Percentiles rank a stretch among this genome's conserved stretches.
phyloP scores from a whole-genome alignment of 345 rosid genomes.

The Pistacia atlantica region DNA sequence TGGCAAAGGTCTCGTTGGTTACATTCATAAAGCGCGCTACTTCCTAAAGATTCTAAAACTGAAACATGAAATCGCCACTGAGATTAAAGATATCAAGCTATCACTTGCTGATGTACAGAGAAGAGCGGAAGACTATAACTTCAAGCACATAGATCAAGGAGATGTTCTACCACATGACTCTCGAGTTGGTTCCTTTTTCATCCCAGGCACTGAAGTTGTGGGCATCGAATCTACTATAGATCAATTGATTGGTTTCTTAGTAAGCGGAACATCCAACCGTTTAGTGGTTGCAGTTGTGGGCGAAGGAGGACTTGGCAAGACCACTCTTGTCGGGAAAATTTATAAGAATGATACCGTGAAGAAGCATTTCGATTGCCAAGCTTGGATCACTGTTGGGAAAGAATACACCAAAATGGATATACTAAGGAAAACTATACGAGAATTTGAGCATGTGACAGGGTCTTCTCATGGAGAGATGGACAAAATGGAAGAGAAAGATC shows the following conservation, averaged over 20 bases:
- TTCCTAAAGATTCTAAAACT: not conserved
- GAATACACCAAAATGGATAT: constrained; percentile 1
- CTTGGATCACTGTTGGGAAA: constrained; percentile 20
- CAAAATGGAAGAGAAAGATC: not conserved
- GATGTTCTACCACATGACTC: not conserved
- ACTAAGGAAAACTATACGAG: not conserved
- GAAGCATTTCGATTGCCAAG: constrained; percentile 8
- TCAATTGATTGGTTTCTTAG: constrained; percentile 1
- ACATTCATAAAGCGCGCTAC: not conserved
- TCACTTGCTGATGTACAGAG: constrained; percentile 6
- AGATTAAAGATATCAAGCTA: constrained; percentile 15
- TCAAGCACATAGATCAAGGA: not conserved
- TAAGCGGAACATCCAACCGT: not conserved
- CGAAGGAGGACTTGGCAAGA: constrained; percentile 23
- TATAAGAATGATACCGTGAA: not conserved
- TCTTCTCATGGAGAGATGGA: not conserved
- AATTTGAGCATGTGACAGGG: not conserved
- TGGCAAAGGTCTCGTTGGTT: not conserved
- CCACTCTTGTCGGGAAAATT: constrained; percentile 18
- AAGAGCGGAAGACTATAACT: constrained; percentile 9
- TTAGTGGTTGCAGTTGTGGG: constrained; percentile 11
- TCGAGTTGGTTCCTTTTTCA: constrained; percentile 20
- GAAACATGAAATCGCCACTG: constrained; percentile 7
- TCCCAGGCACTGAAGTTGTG: constrained; percentile 19
- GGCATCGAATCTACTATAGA: constrained; percentile 10